Evolutionary conservation across 1,139 yeast species (phyloP).

Genomic region (Scheffersomyces stambukii): DNA sequence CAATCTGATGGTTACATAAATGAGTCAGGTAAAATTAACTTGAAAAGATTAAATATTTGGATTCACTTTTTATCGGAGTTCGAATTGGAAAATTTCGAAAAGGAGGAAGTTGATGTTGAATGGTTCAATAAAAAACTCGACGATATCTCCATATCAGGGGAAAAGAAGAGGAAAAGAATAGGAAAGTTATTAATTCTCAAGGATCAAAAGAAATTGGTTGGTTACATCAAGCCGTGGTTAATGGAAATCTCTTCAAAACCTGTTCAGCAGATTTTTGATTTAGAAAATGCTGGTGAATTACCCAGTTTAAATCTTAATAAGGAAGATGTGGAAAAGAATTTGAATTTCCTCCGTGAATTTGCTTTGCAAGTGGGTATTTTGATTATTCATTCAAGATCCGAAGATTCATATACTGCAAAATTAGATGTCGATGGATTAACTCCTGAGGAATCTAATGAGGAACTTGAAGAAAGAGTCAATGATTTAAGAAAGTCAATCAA

Average conservation of each 20-base stretch:
- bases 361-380: constrained; percentile 66
- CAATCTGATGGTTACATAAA: constrained; percentile 82
- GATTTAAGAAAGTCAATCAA: constrained; percentile 48
- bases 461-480: constrained; percentile 46
- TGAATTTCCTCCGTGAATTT: constrained; percentile 57
- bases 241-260: constrained; percentile 34
- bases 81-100: constrained; percentile 79
- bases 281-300: constrained; percentile 42
- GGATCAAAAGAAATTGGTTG: constrained; percentile 65
- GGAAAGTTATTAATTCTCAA: constrained; percentile 67
- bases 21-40: constrained; percentile 75
- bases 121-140: constrained; percentile 89
- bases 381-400: constrained; percentile 56
- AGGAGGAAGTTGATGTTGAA: constrained; percentile 76
- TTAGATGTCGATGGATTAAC: constrained; percentile 74
- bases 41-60: constrained; percentile 70
- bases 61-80: constrained; percentile 62
- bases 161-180: constrained; percentile 57
- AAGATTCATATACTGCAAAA: constrained; percentile 51
- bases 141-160: constrained; percentile 71
- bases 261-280: constrained; percentile 23
- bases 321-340: constrained; percentile 45
- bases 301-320: constrained; percentile 46
- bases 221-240: constrained; percentile 67
- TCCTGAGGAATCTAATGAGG: constrained; percentile 61